Evolutionary conservation across 371 early-diverging fungal genomes (phyloP).

Genomic region (Funneliformis caledonium): DNA sequence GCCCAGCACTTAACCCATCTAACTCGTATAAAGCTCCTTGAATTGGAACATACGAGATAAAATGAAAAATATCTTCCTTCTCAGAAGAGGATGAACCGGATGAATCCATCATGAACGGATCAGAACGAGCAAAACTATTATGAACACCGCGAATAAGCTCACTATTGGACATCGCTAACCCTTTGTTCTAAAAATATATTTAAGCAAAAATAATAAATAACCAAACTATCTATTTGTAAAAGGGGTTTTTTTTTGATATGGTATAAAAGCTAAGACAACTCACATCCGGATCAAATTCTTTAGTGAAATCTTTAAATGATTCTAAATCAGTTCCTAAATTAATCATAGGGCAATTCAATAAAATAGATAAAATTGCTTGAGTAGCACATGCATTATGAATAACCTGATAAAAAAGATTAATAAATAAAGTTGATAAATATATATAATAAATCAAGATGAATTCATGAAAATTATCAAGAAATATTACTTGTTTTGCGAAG

Average conservation of each 20-base stretch:
- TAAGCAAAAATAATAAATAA: slow-evolving; percentile 15
- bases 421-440: slow-evolving; percentile 13
- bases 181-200: slow-evolving; percentile 62
- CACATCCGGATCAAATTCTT: slow-evolving; percentile 82
- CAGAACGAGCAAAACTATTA: slow-evolving; percentile 83
- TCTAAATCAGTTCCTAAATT: slow-evolving; percentile 75
- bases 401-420: slow-evolving; percentile 50
- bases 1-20: slow-evolving; percentile 82
- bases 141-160: slow-evolving; percentile 82
- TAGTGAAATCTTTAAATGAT: slow-evolving; percentile 80
- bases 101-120: slow-evolving; percentile 77
- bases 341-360: slow-evolving; percentile 73
- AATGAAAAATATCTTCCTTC: slow-evolving; percentile 87
- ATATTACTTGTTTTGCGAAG: slow-evolving; percentile 75
- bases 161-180: slow-evolving; percentile 82
- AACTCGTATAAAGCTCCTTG: slow-evolving; percentile 83
- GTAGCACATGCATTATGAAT: slow-evolving; percentile 94
- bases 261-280: slow-evolving; percentile 17
- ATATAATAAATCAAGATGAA: not conserved
- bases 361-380: slow-evolving; percentile 88
- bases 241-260: no score
- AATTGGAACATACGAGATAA: slow-evolving; percentile 84
- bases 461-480: not conserved
- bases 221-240: not conserved
- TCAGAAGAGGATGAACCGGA: slow-evolving; percentile 59